phyloP scores from a whole-genome alignment of 2,329 filamentous ascomycete genomes.

The Madurella mycetomatis region DNA sequence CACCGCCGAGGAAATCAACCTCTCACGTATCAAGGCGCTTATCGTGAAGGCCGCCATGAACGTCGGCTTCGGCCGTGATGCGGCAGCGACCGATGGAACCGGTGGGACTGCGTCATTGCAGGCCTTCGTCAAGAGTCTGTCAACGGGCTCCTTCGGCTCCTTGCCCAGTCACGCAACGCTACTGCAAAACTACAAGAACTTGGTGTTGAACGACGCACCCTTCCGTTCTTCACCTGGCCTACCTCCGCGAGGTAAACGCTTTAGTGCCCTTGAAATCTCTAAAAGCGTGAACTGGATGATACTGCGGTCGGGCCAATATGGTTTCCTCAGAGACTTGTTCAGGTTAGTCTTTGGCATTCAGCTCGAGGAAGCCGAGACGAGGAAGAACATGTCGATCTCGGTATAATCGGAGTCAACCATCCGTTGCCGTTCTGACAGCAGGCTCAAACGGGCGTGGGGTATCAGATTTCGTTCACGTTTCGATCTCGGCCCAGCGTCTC shows the following conservation, averaged over 20 bases:
- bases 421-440: not conserved
- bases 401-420: slow-evolving; percentile 34
- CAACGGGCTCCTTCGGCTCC: slow-evolving; percentile 73
- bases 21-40: slow-evolving; percentile 72
- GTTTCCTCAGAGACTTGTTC: slow-evolving; percentile 78
- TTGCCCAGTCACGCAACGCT: slow-evolving; percentile 65
- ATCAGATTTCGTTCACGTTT: too few relatives aligned
- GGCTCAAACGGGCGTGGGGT: not conserved
- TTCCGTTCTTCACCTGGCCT: slow-evolving; percentile 54
- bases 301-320: slow-evolving; percentile 64
- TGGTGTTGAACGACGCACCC: slow-evolving; percentile 68
- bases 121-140: slow-evolving; percentile 70
- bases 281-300: slow-evolving; percentile 75
- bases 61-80: slow-evolving; percentile 67
- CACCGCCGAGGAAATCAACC: slow-evolving; percentile 70
- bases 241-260: slow-evolving; percentile 53
- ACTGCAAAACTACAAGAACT: slow-evolving; percentile 73
- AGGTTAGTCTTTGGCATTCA: slow-evolving; percentile 79
- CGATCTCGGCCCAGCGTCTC: too few relatives aligned
- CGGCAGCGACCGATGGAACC: slow-evolving; percentile 40
- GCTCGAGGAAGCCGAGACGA: slow-evolving; percentile 67
- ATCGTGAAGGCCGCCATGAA: slow-evolving; percentile 84
- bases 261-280: slow-evolving; percentile 70
- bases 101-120: slow-evolving; percentile 56
- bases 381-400: slow-evolving; percentile 60